Conservation (phyloP, 1,284 basidiomycete genomes). For the Rhodotorula glutinis region DNA sequence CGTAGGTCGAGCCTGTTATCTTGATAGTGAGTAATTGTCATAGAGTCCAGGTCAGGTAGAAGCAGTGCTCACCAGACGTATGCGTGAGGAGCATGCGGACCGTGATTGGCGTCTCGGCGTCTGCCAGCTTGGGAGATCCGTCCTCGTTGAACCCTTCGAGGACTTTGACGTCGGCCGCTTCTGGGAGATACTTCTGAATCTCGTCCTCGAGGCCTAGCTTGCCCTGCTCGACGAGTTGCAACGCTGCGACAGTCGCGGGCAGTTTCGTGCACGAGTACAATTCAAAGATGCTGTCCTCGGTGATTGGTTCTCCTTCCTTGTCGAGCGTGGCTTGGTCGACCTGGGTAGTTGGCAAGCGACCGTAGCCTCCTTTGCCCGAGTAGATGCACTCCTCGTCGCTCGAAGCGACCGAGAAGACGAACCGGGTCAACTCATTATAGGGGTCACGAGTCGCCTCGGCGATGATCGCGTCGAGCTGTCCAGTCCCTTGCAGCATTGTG, state of each 20-base stretch:
- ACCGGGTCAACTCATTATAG: neutral
- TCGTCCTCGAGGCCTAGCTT: constrained; percentile 20
- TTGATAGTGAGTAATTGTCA: neutral
- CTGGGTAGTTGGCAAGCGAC: neutral
- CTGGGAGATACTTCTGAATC: constrained; percentile 3
- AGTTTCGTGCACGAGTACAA: constrained; percentile 13
- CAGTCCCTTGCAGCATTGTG: neutral
- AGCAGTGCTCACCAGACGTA: neutral
- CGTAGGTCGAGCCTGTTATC: neutral
- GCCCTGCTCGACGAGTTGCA: constrained; percentile 32
- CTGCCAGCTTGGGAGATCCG: constrained; percentile 4
- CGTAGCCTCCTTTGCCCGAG: constrained; percentile 6
- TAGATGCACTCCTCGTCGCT: neutral
- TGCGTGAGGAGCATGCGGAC: constrained; percentile 22
- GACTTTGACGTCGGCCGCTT: constrained; percentile 13
- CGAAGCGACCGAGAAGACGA: constrained; percentile 3
- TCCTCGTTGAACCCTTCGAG: constrained; percentile 9
- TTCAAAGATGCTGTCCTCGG: constrained; percentile 9
- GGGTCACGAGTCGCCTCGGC: constrained; percentile 6
- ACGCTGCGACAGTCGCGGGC: constrained; percentile 11
- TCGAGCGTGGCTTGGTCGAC: neutral
- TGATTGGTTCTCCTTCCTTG: neutral
- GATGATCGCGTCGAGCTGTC: neutral
- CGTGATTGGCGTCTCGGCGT: constrained; percentile 1
- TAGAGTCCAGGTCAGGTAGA: neutral